Conservation (phyloP, 1,284 basidiomycete genomes). For the Ustilago xerochloae region DNA sequence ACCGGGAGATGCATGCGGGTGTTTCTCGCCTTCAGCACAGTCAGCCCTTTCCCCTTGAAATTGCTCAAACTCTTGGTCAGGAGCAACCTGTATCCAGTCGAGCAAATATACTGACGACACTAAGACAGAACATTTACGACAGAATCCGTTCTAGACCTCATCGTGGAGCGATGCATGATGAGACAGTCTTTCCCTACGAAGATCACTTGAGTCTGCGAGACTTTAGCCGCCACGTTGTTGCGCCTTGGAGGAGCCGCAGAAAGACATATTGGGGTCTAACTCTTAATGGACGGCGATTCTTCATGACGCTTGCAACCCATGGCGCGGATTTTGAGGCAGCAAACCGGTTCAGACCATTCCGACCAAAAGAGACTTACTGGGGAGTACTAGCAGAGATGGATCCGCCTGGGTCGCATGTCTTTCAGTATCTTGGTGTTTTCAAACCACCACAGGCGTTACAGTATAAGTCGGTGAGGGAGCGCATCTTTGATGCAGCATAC, state of each 20-base stretch:
- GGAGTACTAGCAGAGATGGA: neutral
- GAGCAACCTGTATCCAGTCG: neutral
- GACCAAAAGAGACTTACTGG: neutral
- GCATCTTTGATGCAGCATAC: neutral
- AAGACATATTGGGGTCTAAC: neutral
- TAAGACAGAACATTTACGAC: neutral
- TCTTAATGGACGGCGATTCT: neutral
- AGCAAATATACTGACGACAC: neutral
- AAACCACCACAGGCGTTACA: neutral
- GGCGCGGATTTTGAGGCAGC: neutral
- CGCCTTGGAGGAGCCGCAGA: neutral
- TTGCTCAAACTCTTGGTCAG: neutral
- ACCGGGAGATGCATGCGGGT: too few species aligned
- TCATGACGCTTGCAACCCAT: neutral
- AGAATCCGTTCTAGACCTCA: neutral
- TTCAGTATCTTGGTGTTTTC: neutral
- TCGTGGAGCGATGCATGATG: neutral
- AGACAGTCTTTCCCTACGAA: neutral
- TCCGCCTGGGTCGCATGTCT: neutral
- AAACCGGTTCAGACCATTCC: neutral
- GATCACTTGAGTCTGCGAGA: neutral
- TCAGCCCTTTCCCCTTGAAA: neutral
- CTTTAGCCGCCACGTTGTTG: neutral
- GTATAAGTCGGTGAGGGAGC: neutral
- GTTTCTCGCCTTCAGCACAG: neutral